Base-by-base conservation (phyloP, 2,329 filamentous ascomycete genomes). In the Hypoxylon sp. region DNA sequence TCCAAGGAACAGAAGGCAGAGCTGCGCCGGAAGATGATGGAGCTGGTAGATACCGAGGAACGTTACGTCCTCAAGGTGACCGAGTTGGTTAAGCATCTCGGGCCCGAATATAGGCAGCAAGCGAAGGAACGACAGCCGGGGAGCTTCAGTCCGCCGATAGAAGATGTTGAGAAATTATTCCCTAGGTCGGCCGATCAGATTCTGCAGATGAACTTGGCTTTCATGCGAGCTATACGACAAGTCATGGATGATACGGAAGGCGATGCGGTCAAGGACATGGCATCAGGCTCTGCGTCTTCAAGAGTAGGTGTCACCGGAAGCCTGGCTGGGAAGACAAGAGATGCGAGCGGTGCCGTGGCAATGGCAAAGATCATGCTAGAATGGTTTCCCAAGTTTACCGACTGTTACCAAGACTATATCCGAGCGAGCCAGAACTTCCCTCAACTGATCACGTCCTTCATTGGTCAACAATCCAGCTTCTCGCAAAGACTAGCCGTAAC, bases 371-470 rank as follows among this genome's bases (percentile, higher is more conserved):
- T 92, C 45, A 87, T 97, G 58, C 78, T 95, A 3, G 90, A 96
- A 65, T 97, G 92, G 91, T 95, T 99, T 65, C 95, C 95, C 5
- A 88, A 88, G 64, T 98, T 99, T 71, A 90, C 91, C 21, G 87
- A 92, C 56, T 92, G 91, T 69, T 99, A 99, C 73, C 88, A 92
- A 65, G 89, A 96, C 64, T 99, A 98, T 73, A 95, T 99, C 74
- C 88, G 88, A 66, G 89, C 92, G 9, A 96, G 96, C 73, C 90
- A 92, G 63, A 86, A 92, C 58, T 96, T 97, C 66, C 90, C 92
- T 0, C 87, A 90, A 52, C 83, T 94, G 13, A 83, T 98, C 51
- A 92, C 89, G 66, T 81, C 83, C 1, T 92, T 96, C 67, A 82
- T 95, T 60, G 89, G 92, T 67, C 87, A 88, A 54, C 88, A 90